A percentile compares a stretch with the other conserved stretches of the same genome.
phyloP scores from a whole-genome alignment of 2,329 filamentous ascomycete species.

The Didymosphaeria variabile region DNA sequence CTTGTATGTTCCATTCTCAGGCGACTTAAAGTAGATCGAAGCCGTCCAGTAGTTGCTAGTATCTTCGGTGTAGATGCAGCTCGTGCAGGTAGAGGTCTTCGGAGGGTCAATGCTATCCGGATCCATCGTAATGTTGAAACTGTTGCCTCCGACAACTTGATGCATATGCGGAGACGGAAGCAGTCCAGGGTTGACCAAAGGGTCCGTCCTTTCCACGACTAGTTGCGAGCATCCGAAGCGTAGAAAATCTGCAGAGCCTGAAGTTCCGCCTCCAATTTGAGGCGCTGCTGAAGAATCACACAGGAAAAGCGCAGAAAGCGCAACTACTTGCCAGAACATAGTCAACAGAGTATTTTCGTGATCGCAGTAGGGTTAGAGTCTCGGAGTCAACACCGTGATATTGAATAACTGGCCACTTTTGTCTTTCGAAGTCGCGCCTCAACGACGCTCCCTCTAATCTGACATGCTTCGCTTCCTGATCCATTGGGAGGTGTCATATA shows the following conservation, averaged over 20 bases:
- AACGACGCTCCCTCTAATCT: background rate
- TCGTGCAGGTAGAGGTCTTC: conserved; percentile 28
- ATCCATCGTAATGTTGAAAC: conserved; percentile 31
- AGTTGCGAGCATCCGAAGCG: conserved; percentile 32
- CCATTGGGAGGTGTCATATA: background rate
- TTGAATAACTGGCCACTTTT: background rate
- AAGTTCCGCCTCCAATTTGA: conserved; percentile 4
- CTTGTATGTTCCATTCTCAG: conserved; percentile 43
- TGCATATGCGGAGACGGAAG: conserved; percentile 26
- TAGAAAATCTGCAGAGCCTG: conserved; percentile 18
- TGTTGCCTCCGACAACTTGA: conserved; percentile 27
- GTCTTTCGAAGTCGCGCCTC: background rate
- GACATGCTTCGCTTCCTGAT: background rate
- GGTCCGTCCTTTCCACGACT: conserved; percentile 28
- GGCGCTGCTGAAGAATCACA: conserved; percentile 14
- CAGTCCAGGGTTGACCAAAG: conserved; percentile 26
- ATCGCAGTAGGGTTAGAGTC: background rate
- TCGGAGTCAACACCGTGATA: background rate
- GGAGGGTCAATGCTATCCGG: conserved; percentile 28
- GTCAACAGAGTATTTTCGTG: background rate
- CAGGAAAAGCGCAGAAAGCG: conserved; percentile 6
- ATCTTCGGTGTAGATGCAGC: conserved; percentile 46
- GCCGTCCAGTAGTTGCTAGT: conserved; percentile 46
- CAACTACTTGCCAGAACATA: conserved; percentile 18
- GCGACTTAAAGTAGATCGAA: conserved; percentile 41